Evolutionary conservation across 306 rosid genomes (phyloP), one percentile per base, ranked within the genome.

Genomic region (Ormosia emarginata): DNA sequence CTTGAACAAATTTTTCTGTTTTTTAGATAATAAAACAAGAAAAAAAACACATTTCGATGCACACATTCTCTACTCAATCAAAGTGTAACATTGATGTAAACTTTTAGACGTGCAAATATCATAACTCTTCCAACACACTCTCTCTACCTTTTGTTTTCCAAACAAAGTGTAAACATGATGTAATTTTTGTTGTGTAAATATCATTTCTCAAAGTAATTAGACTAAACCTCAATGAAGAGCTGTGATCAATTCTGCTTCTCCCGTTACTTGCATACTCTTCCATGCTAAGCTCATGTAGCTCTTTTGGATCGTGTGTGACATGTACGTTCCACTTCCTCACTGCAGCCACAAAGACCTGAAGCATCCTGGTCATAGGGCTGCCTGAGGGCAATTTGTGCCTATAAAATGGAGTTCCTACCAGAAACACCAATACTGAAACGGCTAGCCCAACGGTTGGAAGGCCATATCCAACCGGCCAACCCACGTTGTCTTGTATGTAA

Each of bases 381-480:
- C 88, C 97, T 4, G 86, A 85, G 46, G 97, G 95, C 84, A 88
- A 41, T 73, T 84, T 91, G 85, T 92, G 97, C 87, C 97, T 94
- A 37, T 92, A 94, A 74, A 77, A 84, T 41, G 83, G 87, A 11
- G 89, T 87, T 32, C 98, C 97, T 0, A 79, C 11, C 80, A 91
- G 58, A 67, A 94, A 94, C 65, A 94, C 85, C 78, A 86, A 43
- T n/a, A 92, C 50, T 15, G 97, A 86, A 70, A 90, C 0, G 4
- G 83, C 88, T 2, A 92, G 95, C 5, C 92, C 97, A 64, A 87
- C 5, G 7, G 98, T 92, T 74, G 97, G 97, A 81, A 94, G 86
- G 10, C 92, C 97, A 82, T 92, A 94, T 1, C 98, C 98, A 47
- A 94, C 50, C 37, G 88, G 13, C 94, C 92, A 92, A 7, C 98